Evolutionary conservation across 2,329 filamentous ascomycete species (phyloP), one percentile per base, ranked within the genome.

Genomic region (Chaetomium globosum): DNA sequence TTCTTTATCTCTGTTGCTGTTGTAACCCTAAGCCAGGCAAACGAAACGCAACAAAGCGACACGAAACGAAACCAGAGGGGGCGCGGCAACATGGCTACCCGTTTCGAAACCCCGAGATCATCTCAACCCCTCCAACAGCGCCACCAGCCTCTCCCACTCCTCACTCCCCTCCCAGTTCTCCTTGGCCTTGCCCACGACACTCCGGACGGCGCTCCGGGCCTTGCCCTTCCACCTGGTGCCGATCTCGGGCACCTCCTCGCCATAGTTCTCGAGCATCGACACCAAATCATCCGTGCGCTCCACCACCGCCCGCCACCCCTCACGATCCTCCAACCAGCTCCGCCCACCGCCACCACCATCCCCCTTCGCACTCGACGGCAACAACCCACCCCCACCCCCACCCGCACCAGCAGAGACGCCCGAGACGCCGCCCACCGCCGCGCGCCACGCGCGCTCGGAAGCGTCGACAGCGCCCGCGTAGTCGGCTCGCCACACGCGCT

Each of bases 371-470:
- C 30, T 12, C 12, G 28, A 16, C 62, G 73, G 83, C 75, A 65
- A 46, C 59, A 54, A 13, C 43, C 52, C 43, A 1, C 56, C 56
- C 2, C 52, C 54, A 10, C 19, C 21, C n/a, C 9, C 36, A 2
- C 26, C 23, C 3, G 26, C 48, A 19, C n/a, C n/a, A n/a, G n/a
- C n/a, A n/a, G n/a, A n/a, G n/a, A n/a, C n/a, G n/a, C n/a, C n/a
- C n/a, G n/a, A n/a, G n/a, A 30, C 81, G 70, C 85, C 78, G 59
- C 82, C 81, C 0, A 84, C 80, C 0, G 89, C 85, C 0, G 90
- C 87, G 2, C 95, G 85, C 93, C 94, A 99, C 0, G 89, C 92
- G 74, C 94, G 93, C 78, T 98, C 95, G 33, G 93, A 87, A 1
- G 91, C 92, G 6, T 93, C 90, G 1, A 98, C 82, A 4, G 93